phyloP scores from a whole-genome alignment of 768 basidiomycete species.

The Solioccasus polychromus region DNA sequence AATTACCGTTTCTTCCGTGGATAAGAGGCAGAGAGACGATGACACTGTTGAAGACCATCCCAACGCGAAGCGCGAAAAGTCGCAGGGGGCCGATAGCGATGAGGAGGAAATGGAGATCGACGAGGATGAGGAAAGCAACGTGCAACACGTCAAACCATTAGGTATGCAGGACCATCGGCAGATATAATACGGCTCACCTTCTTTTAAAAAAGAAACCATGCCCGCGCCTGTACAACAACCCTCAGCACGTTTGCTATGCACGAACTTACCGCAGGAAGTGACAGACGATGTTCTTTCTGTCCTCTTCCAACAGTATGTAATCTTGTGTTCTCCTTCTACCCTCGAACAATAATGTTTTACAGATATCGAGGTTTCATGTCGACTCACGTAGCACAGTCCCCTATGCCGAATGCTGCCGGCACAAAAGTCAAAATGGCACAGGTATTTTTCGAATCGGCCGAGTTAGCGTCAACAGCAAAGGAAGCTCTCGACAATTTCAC shows the following conservation, averaged over 20 bases:
- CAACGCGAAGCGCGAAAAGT: slow-evolving; percentile 66
- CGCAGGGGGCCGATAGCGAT: slow-evolving; percentile 59
- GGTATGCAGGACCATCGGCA: slow-evolving; percentile 41
- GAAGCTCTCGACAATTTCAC: slow-evolving; percentile 82
- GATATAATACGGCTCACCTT: slow-evolving; percentile 10
- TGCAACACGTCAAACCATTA: slow-evolving; percentile 37
- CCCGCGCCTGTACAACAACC: slow-evolving; percentile 52
- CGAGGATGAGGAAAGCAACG: slow-evolving; percentile 75
- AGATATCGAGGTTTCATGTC: slow-evolving; percentile 85
- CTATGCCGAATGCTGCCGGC: slow-evolving; percentile 62
- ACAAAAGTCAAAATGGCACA: slow-evolving; percentile 77
- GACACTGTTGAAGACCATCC: slow-evolving; percentile 52
- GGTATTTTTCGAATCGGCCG: slow-evolving; percentile 71
- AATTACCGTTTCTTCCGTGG: slow-evolving; percentile 34
- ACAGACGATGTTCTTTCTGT: slow-evolving; percentile 83
- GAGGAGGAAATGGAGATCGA: slow-evolving; percentile 95
- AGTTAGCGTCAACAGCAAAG: slow-evolving; percentile 74
- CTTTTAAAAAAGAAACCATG: slow-evolving; percentile 32
- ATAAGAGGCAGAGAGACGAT: slow-evolving; percentile 70
- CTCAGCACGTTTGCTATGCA: slow-evolving; percentile 66
- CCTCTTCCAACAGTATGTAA: slow-evolving; percentile 85
- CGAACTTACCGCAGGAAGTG: slow-evolving; percentile 89
- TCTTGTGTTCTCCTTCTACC: background rate
- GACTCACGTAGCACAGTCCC: slow-evolving; percentile 66
- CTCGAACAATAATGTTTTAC: slow-evolving; percentile 6